Conservation (phyloP, 2,329 filamentous ascomycete genomes). For the Paracorniculantispora psalliotae region DNA sequence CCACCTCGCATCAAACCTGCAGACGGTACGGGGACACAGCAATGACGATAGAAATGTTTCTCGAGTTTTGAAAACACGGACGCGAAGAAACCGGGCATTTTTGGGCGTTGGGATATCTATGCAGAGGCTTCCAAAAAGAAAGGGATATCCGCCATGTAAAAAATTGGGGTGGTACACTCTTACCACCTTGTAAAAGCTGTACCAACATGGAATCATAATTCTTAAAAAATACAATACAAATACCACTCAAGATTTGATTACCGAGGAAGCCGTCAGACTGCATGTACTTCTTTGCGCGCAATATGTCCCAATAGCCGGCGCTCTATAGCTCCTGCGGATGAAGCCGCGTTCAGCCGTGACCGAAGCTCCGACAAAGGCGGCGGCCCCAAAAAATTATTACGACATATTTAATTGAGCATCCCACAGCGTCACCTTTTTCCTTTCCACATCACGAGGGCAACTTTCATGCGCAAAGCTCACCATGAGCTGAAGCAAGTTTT, state of each 20-base stretch:
- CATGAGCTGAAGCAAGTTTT: not conserved
- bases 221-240: not conserved
- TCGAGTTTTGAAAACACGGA: not conserved
- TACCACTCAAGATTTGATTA: not conserved
- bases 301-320: not conserved
- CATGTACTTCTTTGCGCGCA: not conserved
- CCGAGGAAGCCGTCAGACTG: not conserved
- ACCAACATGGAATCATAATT: slow-evolving; percentile 9
- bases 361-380: slow-evolving; percentile 6
- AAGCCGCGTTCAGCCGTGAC: slow-evolving; percentile 8
- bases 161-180: not conserved
- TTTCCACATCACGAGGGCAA: not conserved
- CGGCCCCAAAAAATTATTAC: slow-evolving; percentile 9
- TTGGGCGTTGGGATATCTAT: slow-evolving; percentile 2
- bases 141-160: slow-evolving; percentile 5
- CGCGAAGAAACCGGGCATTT: not conserved
- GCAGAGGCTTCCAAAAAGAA: not conserved
- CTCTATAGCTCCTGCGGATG: not conserved
- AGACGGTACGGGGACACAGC: not conserved
- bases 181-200: not conserved
- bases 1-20: not conserved
- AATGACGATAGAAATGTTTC: not conserved
- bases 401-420: slow-evolving; percentile 7
- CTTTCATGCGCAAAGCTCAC: not conserved
- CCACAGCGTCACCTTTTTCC: not conserved